Evolutionary conservation across 768 basidiomycete species (phyloP).

Genomic region (Psilocybe subaeruginosa): DNA sequence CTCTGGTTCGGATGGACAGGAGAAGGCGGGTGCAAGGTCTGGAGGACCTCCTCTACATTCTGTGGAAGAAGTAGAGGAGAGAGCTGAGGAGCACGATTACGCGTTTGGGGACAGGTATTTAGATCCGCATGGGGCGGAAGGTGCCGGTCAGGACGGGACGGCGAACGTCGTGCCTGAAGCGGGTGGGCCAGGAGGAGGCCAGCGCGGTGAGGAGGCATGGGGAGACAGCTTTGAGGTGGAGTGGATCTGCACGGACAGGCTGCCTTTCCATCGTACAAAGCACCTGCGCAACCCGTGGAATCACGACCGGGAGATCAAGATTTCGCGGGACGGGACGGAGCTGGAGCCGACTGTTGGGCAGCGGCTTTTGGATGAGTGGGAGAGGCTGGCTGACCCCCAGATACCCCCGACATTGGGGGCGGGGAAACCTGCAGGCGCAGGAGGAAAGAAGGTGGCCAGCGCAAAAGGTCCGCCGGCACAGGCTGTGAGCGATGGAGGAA

Average conservation of each 20-base stretch:
- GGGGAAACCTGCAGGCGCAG: constrained; percentile 4
- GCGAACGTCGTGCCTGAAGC: constrained; percentile 20
- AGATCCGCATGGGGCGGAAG: neutral
- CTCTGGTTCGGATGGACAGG: constrained; percentile 4
- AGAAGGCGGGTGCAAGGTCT: neutral
- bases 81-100: constrained; percentile 10
- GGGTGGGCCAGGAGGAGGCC: constrained; percentile 9
- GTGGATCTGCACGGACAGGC: constrained; percentile 72
- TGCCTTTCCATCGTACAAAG: constrained; percentile 78
- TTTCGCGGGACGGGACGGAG: constrained; percentile 91
- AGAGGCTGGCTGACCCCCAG: constrained; percentile 30
- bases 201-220: constrained; percentile 47
- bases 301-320: constrained; percentile 77
- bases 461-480: neutral
- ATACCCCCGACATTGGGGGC: constrained; percentile 2
- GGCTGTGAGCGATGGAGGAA: neutral
- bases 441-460: constrained; percentile 4
- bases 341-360: constrained; percentile 80
- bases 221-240: constrained; percentile 81
- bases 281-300: constrained; percentile 95
- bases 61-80: constrained; percentile 16
- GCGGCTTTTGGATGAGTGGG: constrained; percentile 73
- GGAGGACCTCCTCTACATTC: neutral
- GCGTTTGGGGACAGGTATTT: neutral
- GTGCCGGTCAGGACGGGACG: constrained; percentile 24